Base-by-base conservation (phyloP, 2,329 filamentous ascomycete genomes). In the Penicillium decumbens region DNA sequence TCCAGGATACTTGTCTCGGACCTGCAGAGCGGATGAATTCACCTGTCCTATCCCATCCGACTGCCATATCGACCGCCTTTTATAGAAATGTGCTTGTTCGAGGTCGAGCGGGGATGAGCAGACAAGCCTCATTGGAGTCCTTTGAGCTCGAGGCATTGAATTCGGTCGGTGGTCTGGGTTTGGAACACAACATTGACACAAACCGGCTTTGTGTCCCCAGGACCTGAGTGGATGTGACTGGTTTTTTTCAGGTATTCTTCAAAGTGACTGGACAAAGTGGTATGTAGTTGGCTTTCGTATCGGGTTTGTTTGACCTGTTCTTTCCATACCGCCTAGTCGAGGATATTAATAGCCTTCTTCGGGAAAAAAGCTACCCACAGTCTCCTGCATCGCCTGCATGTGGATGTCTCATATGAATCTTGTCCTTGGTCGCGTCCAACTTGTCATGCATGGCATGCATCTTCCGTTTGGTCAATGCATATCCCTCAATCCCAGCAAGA, bases 401-500 rank as follows among this genome's bases (percentile, higher is more conserved):
- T n/a, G 37, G 12, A n/a, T 25, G 46, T 2, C 20, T 45, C 13
- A 12, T 10, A 30, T 53, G 47, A 4, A 57, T 10, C 30, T 55
- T 57, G 7, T 55, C 24, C 27, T 53, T 57, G 2, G 47, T 50
- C 3, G 35, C 48, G 3, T 58, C 56, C 8, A 61, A 24, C 38
- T 61, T 65, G 7, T 64, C 55, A 7, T 61, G 59, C 2, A 58
- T 28, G 6, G 41, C 43, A 15, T 50, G 59, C 1, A 61, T 30
- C 30, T 63, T 65, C 10, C 43, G 55, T 24, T 84, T 81, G 10
- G 84, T 85, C 60, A 83, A 83, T 43, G 85, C 72, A 64, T 95
- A 95, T 12, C 83, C 80, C 73, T 95, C 90, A 4, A 95, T 76
- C 0, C 91, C 91, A 0, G 91, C 80, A 0, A 95, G 77, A 0